A percentile compares a stretch with the other conserved stretches of the same genome.
Conservation (phyloP, 805 yeast genomes). For the Saccharomycopsis oosterbeekiorum region DNA sequence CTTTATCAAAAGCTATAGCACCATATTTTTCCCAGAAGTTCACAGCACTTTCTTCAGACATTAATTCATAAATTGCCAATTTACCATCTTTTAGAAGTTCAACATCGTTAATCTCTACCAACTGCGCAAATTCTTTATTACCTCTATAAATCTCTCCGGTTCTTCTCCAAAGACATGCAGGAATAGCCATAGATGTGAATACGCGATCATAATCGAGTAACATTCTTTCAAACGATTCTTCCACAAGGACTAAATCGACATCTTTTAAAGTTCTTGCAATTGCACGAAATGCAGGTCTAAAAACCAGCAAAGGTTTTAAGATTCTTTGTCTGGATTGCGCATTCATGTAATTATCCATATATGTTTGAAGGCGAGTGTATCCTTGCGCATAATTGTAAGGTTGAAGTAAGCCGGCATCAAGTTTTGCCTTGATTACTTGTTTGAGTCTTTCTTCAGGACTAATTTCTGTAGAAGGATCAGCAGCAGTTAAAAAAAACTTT, state of each 20-base stretch:
- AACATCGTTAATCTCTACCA: constrained; percentile 71
- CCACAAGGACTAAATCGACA: constrained; percentile 83
- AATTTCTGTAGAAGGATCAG: constrained; percentile 90
- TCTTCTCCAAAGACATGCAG: constrained; percentile 95
- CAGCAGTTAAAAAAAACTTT: constrained; percentile 90
- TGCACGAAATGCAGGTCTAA: constrained; percentile 88
- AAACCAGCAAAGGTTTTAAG: constrained; percentile 71
- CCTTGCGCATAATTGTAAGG: constrained; percentile 95
- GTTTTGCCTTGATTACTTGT: constrained; percentile 87
- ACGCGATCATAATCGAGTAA: constrained; percentile 87
- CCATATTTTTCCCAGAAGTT: constrained; percentile 98
- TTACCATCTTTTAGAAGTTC: constrained; percentile 91
- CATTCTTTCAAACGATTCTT: constrained; percentile 91
- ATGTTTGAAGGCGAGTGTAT: constrained; percentile 76
- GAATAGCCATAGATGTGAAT: constrained; percentile 94
- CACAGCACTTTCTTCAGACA: constrained; percentile 94
- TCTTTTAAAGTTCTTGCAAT: constrained; percentile 85
- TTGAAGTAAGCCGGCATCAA: constrained; percentile 84
- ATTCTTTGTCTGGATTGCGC: constrained; percentile 74
- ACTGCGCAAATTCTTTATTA: constrained; percentile 88
- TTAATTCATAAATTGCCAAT: constrained; percentile 81
- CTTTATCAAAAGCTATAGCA: constrained; percentile 90
- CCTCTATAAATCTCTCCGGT: constrained; percentile 95
- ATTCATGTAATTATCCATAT: constrained; percentile 91
- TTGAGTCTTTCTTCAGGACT: constrained; percentile 90